phyloP scores from a whole-genome alignment of 139 green algal genomes.

The Coccomyxa sp. region DNA sequence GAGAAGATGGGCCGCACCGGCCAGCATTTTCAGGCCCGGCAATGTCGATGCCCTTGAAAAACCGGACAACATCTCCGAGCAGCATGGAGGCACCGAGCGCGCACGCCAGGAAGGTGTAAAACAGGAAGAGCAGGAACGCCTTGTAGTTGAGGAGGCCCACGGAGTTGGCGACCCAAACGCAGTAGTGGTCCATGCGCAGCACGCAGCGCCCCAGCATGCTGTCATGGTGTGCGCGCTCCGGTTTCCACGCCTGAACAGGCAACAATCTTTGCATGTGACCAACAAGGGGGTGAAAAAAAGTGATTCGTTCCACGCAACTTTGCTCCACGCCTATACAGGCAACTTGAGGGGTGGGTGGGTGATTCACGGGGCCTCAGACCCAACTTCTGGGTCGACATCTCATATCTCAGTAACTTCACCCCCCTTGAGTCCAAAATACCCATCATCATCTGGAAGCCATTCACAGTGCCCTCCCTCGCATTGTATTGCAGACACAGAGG shows the following conservation, averaged over 20 bases:
- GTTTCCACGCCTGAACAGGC: slow-evolving; percentile 78
- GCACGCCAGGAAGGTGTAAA: slow-evolving; percentile 58
- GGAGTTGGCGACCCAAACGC: slow-evolving; percentile 82
- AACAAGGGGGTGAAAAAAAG: background rate
- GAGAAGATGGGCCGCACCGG: no score
- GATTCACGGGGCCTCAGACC: no score
- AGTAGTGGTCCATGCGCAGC: slow-evolving; percentile 89
- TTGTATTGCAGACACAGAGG: no score
- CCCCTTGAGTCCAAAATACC: no score
- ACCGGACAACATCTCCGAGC: slow-evolving; percentile 38
- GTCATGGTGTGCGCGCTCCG: slow-evolving; percentile 87
- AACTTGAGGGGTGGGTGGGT: no score
- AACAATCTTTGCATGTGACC: slow-evolving; percentile 31
- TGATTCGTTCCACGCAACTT: no score
- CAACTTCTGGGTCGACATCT: no score
- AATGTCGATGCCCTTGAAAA: slow-evolving; percentile 37
- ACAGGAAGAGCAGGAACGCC: slow-evolving; percentile 90
- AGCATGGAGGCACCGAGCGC: slow-evolving; percentile 30
- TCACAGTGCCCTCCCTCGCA: no score
- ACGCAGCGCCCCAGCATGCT: slow-evolving; percentile 82
- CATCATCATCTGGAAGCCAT: no score
- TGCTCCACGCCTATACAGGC: no score
- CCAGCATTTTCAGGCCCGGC: background rate
- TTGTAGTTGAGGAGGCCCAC: slow-evolving; percentile 97
- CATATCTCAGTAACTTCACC: no score